Percentiles rank a stretch among this genome's conserved stretches.
Evolutionary conservation across 2,329 filamentous ascomycete species (phyloP).

Genomic region (Epichloe hybrida): DNA sequence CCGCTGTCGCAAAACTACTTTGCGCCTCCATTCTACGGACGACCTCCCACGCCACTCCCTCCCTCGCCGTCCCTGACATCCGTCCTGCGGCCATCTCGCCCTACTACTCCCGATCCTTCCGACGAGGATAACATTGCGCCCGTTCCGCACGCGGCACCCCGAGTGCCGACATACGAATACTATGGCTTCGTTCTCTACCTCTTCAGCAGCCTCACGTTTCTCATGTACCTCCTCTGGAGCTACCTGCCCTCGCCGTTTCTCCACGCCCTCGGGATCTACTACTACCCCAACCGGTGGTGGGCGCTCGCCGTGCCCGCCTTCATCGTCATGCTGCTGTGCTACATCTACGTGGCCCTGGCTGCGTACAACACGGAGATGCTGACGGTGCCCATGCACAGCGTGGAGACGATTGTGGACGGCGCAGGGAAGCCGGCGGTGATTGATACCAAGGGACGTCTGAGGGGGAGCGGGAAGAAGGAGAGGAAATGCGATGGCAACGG

Average conservation of each 20-base stretch:
- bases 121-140: constrained; percentile 80
- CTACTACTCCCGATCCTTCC: constrained; percentile 82
- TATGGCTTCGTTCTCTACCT: constrained; percentile 97
- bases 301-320: constrained; percentile 82
- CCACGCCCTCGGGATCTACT: constrained; percentile 84
- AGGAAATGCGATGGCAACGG: constrained; percentile 23
- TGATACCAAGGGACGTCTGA: constrained; percentile 50
- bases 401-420: constrained; percentile 87
- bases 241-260: constrained; percentile 87
- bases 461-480: constrained; percentile 23
- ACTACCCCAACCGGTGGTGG: constrained; percentile 98
- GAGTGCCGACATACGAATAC: constrained; percentile 98
- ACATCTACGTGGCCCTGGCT: constrained; percentile 88
- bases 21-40: constrained; percentile 86
- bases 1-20: constrained; percentile 42
- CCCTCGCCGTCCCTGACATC: constrained; percentile 88
- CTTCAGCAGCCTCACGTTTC: constrained; percentile 69
- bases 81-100: constrained; percentile 77
- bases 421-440: constrained; percentile 75
- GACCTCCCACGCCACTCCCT: constrained; percentile 86
- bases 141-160: constrained; percentile 73
- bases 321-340: constrained; percentile 75
- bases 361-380: constrained; percentile 82
- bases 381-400: constrained; percentile 62
- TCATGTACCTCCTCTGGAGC: constrained; percentile 63